Evolutionary conservation across 2,329 filamentous ascomycete species (phyloP).

Genomic region (Diplocarpon rosae): DNA sequence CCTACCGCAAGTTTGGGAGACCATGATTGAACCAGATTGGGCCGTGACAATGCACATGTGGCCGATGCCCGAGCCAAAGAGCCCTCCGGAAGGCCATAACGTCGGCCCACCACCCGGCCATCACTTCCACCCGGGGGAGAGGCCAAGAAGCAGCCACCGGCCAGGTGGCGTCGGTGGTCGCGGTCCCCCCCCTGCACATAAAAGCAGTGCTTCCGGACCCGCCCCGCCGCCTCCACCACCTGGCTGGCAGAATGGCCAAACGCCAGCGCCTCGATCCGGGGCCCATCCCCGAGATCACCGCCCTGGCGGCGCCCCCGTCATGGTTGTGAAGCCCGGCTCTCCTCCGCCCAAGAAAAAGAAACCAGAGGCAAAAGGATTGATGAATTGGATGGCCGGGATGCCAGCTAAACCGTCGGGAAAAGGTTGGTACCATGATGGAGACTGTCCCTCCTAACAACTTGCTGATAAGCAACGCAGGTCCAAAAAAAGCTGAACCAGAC

Average conservation of each 20-base stretch:
- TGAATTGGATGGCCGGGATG: conserved; percentile 23
- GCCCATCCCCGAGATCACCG: conserved; percentile 1
- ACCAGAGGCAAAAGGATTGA: conserved; percentile 15
- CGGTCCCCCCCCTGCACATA: conserved; percentile 9
- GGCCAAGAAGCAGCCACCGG: conserved; percentile 7
- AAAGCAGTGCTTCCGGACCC: neutral
- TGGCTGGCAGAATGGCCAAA: conserved; percentile 2
- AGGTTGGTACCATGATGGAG: conserved; percentile 11
- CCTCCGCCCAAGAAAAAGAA: conserved; percentile 9
- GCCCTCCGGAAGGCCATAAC: neutral
- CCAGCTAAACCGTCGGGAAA: conserved; percentile 22
- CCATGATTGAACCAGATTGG: conserved; percentile 69
- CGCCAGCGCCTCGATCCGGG: conserved; percentile 3
- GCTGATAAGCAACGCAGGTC: conserved; percentile 14
- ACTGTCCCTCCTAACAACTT: neutral
- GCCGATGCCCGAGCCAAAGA: conserved; percentile 41
- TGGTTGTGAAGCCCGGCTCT: conserved; percentile 10
- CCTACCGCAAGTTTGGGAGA: conserved; percentile 71
- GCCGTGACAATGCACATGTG: conserved; percentile 57
- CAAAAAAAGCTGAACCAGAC: conserved; percentile 23
- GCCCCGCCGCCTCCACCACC: conserved; percentile 8
- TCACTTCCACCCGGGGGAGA: conserved; percentile 5
- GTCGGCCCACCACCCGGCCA: conserved; percentile 11
- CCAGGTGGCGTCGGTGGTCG: conserved; percentile 8
- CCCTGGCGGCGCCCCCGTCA: conserved; percentile 11